A percentile compares a stretch with the other conserved stretches of the same genome.
Conservation (phyloP, 805 yeast species). For the Starmerella roubikii region DNA sequence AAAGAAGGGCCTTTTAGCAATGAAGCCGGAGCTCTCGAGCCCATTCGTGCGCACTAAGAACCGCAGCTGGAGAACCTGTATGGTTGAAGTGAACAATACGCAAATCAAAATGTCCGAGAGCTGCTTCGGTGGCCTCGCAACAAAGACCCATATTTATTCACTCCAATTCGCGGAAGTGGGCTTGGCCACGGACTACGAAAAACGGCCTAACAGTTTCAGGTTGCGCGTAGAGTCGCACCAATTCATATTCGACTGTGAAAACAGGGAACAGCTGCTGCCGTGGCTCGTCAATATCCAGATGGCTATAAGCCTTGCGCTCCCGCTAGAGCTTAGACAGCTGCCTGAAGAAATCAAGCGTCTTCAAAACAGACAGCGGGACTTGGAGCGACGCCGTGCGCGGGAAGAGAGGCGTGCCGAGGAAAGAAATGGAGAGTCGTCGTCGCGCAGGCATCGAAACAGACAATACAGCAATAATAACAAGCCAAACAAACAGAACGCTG, state of each 20-base stretch:
- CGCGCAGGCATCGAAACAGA: too few species aligned
- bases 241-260: slow-evolving; percentile 49
- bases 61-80: slow-evolving; percentile 56
- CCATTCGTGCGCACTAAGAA: slow-evolving; percentile 59
- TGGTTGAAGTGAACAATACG: slow-evolving; percentile 73
- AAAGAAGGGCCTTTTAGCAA: slow-evolving; percentile 40
- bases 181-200: slow-evolving; percentile 69
- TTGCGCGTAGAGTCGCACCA: slow-evolving; percentile 77
- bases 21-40: slow-evolving; percentile 63
- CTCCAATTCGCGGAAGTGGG: slow-evolving; percentile 78
- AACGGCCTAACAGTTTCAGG: slow-evolving; percentile 34
- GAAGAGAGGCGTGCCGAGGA: neutral
- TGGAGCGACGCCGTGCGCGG: slow-evolving; percentile 7
- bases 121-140: slow-evolving; percentile 24
- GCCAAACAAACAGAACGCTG: neutral
- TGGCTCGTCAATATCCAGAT: slow-evolving; percentile 65
- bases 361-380: slow-evolving; percentile 14
- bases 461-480: neutral
- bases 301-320: slow-evolving; percentile 71
- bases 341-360: slow-evolving; percentile 39
- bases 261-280: slow-evolving; percentile 51
- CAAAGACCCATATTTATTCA: slow-evolving; percentile 35
- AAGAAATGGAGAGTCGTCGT: too few species aligned
- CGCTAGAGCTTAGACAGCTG: slow-evolving; percentile 52
- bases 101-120: slow-evolving; percentile 53